phyloP scores from a whole-genome alignment of 2,329 filamentous ascomycete genomes.

The Phoma sp. region DNA sequence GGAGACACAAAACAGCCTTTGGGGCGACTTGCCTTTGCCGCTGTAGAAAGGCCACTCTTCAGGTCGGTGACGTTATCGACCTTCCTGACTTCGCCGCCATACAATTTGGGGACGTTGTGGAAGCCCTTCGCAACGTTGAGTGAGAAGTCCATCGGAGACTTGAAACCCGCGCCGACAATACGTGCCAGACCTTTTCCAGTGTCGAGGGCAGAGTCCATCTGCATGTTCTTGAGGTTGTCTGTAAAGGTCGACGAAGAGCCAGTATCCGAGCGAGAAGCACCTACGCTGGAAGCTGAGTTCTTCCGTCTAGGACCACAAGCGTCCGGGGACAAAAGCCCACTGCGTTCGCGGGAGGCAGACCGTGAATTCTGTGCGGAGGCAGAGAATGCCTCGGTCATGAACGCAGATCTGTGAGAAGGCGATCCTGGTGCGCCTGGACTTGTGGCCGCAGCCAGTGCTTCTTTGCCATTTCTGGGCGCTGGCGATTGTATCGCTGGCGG shows the following conservation, averaged over 20 bases:
- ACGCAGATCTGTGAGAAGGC: conserved; percentile 33
- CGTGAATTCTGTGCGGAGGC: conserved; percentile 38
- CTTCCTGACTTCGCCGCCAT: conserved; percentile 82
- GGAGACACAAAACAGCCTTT: background rate
- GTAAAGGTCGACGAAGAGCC: conserved; percentile 29
- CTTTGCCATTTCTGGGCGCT: conserved; percentile 10
- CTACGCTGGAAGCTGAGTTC: conserved; percentile 26
- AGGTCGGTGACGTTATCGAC: conserved; percentile 79
- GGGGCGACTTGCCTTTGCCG: conserved; percentile 63
- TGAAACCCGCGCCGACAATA: conserved; percentile 77
- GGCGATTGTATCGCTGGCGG: conserved; percentile 24
- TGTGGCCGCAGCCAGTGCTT: conserved; percentile 11
- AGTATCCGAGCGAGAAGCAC: conserved; percentile 19
- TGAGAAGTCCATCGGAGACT: conserved; percentile 84
- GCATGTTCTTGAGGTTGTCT: conserved; percentile 28
- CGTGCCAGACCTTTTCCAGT: conserved; percentile 71
- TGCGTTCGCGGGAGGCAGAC: conserved; percentile 33
- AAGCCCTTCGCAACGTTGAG: conserved; percentile 84
- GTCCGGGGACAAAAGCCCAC: conserved; percentile 9
- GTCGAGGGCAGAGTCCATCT: conserved; percentile 64
- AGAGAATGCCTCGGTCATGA: conserved; percentile 43
- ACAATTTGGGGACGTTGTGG: conserved; percentile 83
- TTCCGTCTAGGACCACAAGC: conserved; percentile 18
- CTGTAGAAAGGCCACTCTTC: conserved; percentile 75
- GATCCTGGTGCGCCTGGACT: conserved; percentile 26